phyloP scores from a whole-genome alignment of 2,329 filamentous ascomycete genomes.

The Akanthomyces dipterigenus region DNA sequence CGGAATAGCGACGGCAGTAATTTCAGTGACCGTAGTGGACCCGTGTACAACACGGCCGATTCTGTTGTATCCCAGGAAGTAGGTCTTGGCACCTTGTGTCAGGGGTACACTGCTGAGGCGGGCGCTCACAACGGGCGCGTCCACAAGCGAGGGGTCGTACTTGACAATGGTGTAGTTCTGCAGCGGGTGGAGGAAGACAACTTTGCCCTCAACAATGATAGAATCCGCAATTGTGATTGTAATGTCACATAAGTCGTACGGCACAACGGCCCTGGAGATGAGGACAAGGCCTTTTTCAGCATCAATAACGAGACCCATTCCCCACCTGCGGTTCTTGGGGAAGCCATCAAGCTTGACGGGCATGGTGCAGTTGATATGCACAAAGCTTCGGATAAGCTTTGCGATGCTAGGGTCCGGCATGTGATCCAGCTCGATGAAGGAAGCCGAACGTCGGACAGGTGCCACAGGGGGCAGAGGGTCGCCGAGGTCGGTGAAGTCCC shows the following conservation, averaged over 20 bases:
- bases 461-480: slow-evolving; percentile 70
- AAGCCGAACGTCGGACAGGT: slow-evolving; percentile 68
- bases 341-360: slow-evolving; percentile 97
- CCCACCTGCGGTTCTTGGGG: slow-evolving; percentile 86
- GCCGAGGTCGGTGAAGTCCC: slow-evolving; percentile 87
- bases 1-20: slow-evolving; percentile 93
- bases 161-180: slow-evolving; percentile 96
- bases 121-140: slow-evolving; percentile 86
- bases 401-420: slow-evolving; percentile 85
- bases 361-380: slow-evolving; percentile 87
- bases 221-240: slow-evolving; percentile 94
- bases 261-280: slow-evolving; percentile 88
- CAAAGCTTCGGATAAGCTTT: slow-evolving; percentile 89
- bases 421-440: slow-evolving; percentile 88
- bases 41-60: slow-evolving; percentile 90
- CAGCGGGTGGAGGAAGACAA: slow-evolving; percentile 90
- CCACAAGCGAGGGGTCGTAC: slow-evolving; percentile 89
- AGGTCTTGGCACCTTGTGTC: slow-evolving; percentile 87
- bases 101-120: slow-evolving; percentile 74
- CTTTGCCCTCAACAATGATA: slow-evolving; percentile 87
- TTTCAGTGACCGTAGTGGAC: slow-evolving; percentile 91
- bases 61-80: slow-evolving; percentile 97
- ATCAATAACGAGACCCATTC: slow-evolving; percentile 95
- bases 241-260: slow-evolving; percentile 95
- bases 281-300: slow-evolving; percentile 92